Percentiles rank a stretch among this genome's conserved stretches.
Evolutionary conservation across 2,329 filamentous ascomycete genomes (phyloP).

Genomic region (Verticillium dahliae): DNA sequence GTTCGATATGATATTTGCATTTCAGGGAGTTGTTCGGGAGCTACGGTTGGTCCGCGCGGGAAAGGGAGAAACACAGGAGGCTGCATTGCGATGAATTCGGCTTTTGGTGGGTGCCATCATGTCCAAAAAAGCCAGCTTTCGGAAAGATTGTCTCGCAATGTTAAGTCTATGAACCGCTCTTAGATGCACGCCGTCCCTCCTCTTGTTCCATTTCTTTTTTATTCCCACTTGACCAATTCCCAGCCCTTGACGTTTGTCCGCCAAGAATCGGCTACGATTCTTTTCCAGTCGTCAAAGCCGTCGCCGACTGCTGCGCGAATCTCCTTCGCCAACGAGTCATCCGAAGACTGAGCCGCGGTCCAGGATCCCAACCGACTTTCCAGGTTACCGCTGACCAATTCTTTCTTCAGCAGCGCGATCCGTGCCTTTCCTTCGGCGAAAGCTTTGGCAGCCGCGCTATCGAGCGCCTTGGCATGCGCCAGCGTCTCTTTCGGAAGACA

Average conservation of each 20-base stretch:
- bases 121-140: no score
- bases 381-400: constrained; percentile 18
- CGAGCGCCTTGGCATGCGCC: constrained; percentile 25
- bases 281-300: constrained; percentile 9
- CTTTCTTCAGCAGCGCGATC: constrained; percentile 21
- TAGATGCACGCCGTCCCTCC: not conserved
- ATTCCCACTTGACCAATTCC: constrained; percentile 17
- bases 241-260: constrained; percentile 16
- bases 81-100: not conserved
- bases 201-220: constrained; percentile 1
- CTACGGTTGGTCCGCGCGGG: not conserved
- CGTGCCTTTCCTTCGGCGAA: constrained; percentile 24
- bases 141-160: not conserved
- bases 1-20: not conserved
- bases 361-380: constrained; percentile 18
- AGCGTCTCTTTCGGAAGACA: constrained; percentile 29
- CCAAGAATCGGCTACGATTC: constrained; percentile 15
- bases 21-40: not conserved
- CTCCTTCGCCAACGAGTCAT: constrained; percentile 4
- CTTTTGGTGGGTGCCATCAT: not conserved
- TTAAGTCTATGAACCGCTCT: not conserved
- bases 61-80: not conserved
- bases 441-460: constrained; percentile 18
- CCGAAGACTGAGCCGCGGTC: constrained; percentile 13
- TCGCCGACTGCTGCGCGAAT: constrained; percentile 5